These are phyloP conservation scores for Globisporangium barbulae DNA, from an alignment of 352 stramenopile species.

Conservation along the genomic window DNA sequence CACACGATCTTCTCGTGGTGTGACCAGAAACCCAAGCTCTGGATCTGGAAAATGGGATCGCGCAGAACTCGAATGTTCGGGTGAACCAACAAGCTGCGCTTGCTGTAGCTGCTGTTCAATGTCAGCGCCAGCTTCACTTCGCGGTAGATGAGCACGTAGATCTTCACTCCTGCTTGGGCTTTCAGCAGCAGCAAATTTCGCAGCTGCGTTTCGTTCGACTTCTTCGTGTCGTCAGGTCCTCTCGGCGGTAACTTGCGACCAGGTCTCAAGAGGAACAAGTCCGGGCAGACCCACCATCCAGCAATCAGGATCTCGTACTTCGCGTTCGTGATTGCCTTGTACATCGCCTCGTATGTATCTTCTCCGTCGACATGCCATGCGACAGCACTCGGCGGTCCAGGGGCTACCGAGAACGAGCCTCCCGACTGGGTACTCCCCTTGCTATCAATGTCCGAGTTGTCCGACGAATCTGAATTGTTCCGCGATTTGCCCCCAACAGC, in stretches of 20 bases:
- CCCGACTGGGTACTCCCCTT: constrained; percentile 66
- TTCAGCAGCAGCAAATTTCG: constrained; percentile 78
- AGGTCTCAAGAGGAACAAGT: constrained; percentile 78
- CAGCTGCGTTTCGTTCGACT: constrained; percentile 66
- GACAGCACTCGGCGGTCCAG: constrained; percentile 49
- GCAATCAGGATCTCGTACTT: constrained; percentile 90
- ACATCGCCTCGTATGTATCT: constrained; percentile 85
- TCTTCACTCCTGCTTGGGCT: constrained; percentile 78
- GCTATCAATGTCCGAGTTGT: constrained; percentile 23
- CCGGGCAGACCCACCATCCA: constrained; percentile 88
- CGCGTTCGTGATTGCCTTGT: constrained; percentile 79
- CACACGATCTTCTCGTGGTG: constrained; percentile 94
- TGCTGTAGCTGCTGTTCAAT: constrained; percentile 86
- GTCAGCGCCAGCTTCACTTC: constrained; percentile 88
- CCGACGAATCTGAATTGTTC: constrained; percentile 12
- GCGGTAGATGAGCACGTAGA: constrained; percentile 91
- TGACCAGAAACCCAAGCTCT: constrained; percentile 89
- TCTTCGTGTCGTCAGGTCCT: constrained; percentile 34
- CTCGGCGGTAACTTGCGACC: constrained; percentile 48
- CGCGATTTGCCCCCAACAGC: constrained; percentile 9
- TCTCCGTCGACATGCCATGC: constrained; percentile 87
- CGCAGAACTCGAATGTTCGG: constrained; percentile 89
- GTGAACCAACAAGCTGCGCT: constrained; percentile 72
- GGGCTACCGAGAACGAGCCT: constrained; percentile 42
- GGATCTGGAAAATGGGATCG: constrained; percentile 89